A percentile compares a stretch with the other conserved stretches of the same genome.
Evolutionary conservation across 2,329 filamentous ascomycete species (phyloP).

Genomic region (Botrytis hyacinthi): DNA sequence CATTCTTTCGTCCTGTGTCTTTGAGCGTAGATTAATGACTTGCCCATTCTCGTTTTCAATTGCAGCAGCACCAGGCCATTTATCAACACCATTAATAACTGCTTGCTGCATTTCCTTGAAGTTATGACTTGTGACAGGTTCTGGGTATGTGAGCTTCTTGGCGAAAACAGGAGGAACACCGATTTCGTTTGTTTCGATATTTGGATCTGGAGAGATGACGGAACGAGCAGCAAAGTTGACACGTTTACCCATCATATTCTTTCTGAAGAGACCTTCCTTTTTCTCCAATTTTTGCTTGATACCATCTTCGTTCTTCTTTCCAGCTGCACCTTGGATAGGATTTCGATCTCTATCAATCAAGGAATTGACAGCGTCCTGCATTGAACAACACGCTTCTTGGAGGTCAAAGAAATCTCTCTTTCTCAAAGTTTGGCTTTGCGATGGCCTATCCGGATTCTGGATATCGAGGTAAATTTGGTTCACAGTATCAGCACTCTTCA

Average conservation of each 20-base stretch:
- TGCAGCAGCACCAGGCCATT: slow-evolving; percentile 90
- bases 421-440: slow-evolving; percentile 38
- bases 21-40: slow-evolving; percentile 81
- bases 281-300: slow-evolving; percentile 98
- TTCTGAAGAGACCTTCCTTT: slow-evolving; percentile 96
- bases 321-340: slow-evolving; percentile 74
- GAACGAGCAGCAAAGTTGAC: slow-evolving; percentile 97
- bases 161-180: slow-evolving; percentile 98
- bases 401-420: slow-evolving; percentile 70
- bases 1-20: slow-evolving; percentile 82
- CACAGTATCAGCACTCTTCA: slow-evolving; percentile 72
- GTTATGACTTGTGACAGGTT: slow-evolving; percentile 96
- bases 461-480: slow-evolving; percentile 73
- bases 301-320: slow-evolving; percentile 79
- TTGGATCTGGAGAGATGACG: slow-evolving; percentile 97
- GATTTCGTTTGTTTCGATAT: slow-evolving; percentile 98
- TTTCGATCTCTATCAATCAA: slow-evolving; percentile 88
- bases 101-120: slow-evolving; percentile 94
- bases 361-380: slow-evolving; percentile 91
- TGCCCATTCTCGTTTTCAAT: slow-evolving; percentile 96
- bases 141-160: slow-evolving; percentile 91
- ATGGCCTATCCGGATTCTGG: slow-evolving; percentile 27
- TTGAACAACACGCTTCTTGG: slow-evolving; percentile 74
- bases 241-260: slow-evolving; percentile 98
- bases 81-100: slow-evolving; percentile 89